These are phyloP conservation scores for Lachancea meyersii DNA, from an alignment of 805 yeast genomes.

Conservation along the genomic window DNA sequence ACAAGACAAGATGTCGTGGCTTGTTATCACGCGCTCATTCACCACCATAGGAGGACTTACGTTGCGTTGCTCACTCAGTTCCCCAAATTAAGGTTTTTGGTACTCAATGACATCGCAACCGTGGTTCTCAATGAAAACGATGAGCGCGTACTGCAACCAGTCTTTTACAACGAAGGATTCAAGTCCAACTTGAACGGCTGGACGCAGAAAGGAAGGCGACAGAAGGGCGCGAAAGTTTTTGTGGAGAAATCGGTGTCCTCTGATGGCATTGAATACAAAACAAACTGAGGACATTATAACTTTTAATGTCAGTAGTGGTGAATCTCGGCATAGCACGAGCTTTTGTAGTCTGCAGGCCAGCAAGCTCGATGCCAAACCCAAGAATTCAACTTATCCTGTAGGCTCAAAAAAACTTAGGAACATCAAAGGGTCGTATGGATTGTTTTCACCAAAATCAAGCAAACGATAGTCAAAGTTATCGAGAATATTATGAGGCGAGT, in stretches of 20 bases:
- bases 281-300: neutral
- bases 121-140: constrained; percentile 26
- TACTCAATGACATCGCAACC: constrained; percentile 36
- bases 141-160: constrained; percentile 32
- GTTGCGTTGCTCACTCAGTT: constrained; percentile 32
- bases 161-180: constrained; percentile 33
- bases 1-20: constrained; percentile 30
- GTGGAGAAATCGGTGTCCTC: constrained; percentile 1
- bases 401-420: constrained; percentile 5
- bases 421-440: neutral
- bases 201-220: constrained; percentile 14
- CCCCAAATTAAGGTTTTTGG: constrained; percentile 33
- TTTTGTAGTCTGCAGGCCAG: too few relatives aligned
- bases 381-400: neutral
- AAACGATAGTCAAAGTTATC: neutral
- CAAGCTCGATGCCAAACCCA: neutral
- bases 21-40: constrained; percentile 35
- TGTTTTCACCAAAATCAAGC: neutral
- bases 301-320: too few relatives aligned
- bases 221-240: neutral
- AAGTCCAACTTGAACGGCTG: constrained; percentile 31
- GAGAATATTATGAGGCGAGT: neutral
- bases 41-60: constrained; percentile 33
- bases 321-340: too few relatives aligned
- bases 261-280: constrained; percentile 3